A percentile compares a stretch with the other conserved stretches of the same genome.
Conservation (phyloP, 352 stramenopile genomes). For the Phytophthora pistaciae region DNA sequence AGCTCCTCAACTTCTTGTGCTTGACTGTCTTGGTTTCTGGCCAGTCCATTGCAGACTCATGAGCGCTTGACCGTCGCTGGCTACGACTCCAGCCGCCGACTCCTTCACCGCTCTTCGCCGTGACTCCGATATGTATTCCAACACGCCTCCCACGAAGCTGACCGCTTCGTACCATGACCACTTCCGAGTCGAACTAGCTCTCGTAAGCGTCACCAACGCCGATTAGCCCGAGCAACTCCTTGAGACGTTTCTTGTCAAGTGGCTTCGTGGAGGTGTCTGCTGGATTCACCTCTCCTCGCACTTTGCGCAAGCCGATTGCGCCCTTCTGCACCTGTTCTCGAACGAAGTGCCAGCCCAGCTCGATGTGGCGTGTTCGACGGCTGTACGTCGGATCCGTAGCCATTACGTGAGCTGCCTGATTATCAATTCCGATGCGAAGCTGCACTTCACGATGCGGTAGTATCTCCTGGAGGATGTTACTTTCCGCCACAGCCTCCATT, state of each 20-base stretch:
- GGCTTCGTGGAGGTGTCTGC: constrained; percentile 6
- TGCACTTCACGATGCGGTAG: not conserved
- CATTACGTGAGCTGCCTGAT: constrained; percentile 1
- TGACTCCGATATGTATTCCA: too few species aligned
- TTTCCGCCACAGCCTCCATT: constrained; percentile 8
- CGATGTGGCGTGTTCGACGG: constrained; percentile 1
- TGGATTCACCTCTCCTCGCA: constrained; percentile 1
- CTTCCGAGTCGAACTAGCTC: too few species aligned
- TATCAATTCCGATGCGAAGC: constrained; percentile 4
- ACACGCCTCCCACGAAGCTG: too few species aligned
- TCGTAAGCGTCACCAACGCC: too few species aligned
- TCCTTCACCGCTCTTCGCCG: too few species aligned
- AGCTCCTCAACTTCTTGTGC: too few species aligned
- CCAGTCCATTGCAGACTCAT: too few species aligned
- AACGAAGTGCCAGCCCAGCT: constrained; percentile 3
- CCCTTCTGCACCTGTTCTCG: constrained; percentile 6
- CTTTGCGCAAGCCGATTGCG: not conserved
- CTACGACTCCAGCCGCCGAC: too few species aligned
- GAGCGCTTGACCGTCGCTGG: too few species aligned
- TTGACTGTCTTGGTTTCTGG: too few species aligned
- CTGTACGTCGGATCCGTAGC: constrained; percentile 3
- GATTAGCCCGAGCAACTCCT: too few species aligned
- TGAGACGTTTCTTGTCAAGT: not conserved
- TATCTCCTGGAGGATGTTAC: constrained; percentile 8
- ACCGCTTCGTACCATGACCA: too few species aligned